phyloP scores from a whole-genome alignment of 139 green algal genomes.

The Raphidocelis subcapitata region DNA sequence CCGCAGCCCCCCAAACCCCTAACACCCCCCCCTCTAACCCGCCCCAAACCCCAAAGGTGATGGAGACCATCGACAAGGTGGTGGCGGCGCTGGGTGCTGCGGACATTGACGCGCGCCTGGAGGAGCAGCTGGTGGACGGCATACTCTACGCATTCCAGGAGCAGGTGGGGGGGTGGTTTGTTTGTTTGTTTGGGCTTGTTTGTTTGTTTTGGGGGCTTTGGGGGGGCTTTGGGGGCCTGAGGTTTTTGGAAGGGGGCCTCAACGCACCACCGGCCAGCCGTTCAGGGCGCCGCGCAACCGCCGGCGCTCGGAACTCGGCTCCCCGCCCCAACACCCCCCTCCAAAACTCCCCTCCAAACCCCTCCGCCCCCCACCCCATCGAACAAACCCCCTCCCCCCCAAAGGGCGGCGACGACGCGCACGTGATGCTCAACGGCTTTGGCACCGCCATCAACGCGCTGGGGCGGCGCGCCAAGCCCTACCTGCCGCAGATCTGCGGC shows the following conservation, averaged over 20 bases:
- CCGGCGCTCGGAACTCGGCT: too few relatives aligned
- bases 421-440: constrained; percentile 98
- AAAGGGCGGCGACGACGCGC: constrained; percentile 75
- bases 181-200: neutral
- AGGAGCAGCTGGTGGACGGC: constrained; percentile 98
- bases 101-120: constrained; percentile 93
- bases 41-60: constrained; percentile 93
- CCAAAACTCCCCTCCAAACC: too few relatives aligned
- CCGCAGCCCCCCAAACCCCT: too few relatives aligned
- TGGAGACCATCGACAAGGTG: constrained; percentile 96
- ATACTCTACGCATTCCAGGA: constrained; percentile 99
- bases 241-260: too few relatives aligned
- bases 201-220: neutral
- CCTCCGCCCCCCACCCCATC: too few relatives aligned
- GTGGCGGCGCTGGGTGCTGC: constrained; percentile 83
- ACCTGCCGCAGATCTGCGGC: constrained; percentile 97
- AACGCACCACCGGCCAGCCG: too few relatives aligned
- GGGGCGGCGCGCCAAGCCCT: constrained; percentile 90
- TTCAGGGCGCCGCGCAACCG: too few relatives aligned
- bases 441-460: constrained; percentile 95
- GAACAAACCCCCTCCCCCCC: neutral
- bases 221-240: neutral
- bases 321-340: too few relatives aligned
- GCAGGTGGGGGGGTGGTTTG: constrained; percentile 59
- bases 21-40: too few relatives aligned